Conservation (phyloP, 371 early-diverging fungal species). For the Apophysomyces variabilis region DNA sequence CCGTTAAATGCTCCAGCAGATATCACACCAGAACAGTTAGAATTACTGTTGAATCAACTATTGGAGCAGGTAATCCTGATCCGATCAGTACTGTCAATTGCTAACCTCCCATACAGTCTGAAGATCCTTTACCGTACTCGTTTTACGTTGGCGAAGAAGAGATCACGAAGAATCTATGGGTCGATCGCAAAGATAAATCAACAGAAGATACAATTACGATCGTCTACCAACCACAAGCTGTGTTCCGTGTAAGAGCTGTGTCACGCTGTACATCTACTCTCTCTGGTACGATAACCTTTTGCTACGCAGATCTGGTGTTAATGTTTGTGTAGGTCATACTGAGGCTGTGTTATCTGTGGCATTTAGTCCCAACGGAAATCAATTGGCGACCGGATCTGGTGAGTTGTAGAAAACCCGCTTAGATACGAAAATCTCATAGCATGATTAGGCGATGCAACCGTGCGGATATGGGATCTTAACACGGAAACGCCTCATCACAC, state of each 20-base stretch:
- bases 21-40: constrained; percentile 85
- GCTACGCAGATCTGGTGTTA: background rate
- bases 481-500: constrained; percentile 88
- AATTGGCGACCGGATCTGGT: constrained; percentile 92
- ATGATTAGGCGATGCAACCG: constrained; percentile 82
- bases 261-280: constrained; percentile 89
- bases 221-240: constrained; percentile 92
- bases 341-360: constrained; percentile 90
- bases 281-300: constrained; percentile 50
- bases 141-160: constrained; percentile 89
- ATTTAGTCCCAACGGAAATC: constrained; percentile 92
- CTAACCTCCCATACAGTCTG: constrained; percentile 36
- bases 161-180: constrained; percentile 72
- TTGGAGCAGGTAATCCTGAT: constrained; percentile 73
- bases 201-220: constrained; percentile 88
- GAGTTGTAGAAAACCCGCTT: constrained; percentile 9
- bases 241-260: constrained; percentile 92
- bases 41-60: constrained; percentile 87
- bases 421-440: background rate
- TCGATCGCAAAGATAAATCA: constrained; percentile 76
- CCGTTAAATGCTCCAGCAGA: constrained; percentile 86
- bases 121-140: constrained; percentile 90
- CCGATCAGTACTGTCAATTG: background rate
- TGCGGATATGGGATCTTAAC: constrained; percentile 96
- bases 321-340: constrained; percentile 73